Evolutionary conservation across 306 rosid genomes (phyloP).

Genomic region (Lablab purpureus): DNA sequence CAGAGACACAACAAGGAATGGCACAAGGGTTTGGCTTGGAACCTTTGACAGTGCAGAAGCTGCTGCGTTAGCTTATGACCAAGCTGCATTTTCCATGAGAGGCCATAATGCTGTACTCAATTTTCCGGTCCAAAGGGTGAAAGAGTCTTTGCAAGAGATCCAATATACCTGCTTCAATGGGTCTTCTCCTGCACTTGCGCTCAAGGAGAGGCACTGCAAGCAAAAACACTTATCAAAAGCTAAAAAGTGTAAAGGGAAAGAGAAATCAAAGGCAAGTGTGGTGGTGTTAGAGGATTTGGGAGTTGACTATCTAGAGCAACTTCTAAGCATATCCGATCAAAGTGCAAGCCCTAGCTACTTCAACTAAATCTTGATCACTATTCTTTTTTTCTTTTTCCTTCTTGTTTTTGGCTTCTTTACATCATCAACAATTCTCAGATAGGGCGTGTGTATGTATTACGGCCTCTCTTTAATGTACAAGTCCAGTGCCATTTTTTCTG

Average conservation of each 20-base stretch:
- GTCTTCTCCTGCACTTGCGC: slow-evolving; percentile 65
- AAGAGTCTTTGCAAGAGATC: slow-evolving; percentile 47
- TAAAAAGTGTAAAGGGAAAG: slow-evolving; percentile 25
- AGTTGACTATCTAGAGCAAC: slow-evolving; percentile 71
- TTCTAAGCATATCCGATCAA: slow-evolving; percentile 47
- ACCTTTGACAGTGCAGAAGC: slow-evolving; percentile 76
- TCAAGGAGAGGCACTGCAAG: slow-evolving; percentile 49
- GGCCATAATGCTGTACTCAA: slow-evolving; percentile 69
- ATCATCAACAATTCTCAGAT: not conserved
- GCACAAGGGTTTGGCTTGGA: slow-evolving; percentile 85
- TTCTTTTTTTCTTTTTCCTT: not conserved
- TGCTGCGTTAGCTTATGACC: slow-evolving; percentile 90
- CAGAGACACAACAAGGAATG: slow-evolving; percentile 75
- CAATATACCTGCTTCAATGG: slow-evolving; percentile 35
- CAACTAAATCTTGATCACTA: not conserved
- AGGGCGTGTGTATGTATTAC: not conserved
- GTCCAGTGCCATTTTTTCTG: not conserved
- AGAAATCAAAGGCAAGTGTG: slow-evolving; percentile 12
- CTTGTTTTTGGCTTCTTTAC: not conserved
- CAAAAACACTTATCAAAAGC: slow-evolving; percentile 33
- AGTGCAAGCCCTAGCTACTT: slow-evolving; percentile 26
- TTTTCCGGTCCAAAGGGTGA: slow-evolving; percentile 50
- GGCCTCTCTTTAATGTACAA: not conserved
- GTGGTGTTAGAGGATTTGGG: slow-evolving; percentile 68
- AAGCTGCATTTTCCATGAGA: slow-evolving; percentile 81